These are phyloP conservation scores for Hyphopichia burtonii DNA, from an alignment of 1,139 yeast species.

Conservation along the genomic window DNA sequence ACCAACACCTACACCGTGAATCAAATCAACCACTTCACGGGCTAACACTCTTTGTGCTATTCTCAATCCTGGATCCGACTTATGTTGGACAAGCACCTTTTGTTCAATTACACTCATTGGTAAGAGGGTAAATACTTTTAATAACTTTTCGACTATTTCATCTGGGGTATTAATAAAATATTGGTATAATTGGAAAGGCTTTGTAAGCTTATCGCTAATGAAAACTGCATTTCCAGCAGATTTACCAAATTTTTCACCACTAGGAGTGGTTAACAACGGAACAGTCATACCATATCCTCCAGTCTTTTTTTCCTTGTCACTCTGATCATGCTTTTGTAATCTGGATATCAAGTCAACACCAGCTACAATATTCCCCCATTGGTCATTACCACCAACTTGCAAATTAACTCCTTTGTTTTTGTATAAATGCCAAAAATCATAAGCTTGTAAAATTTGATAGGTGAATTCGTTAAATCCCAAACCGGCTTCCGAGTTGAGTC, in stretches of 20 bases:
- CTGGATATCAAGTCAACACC: conserved; percentile 87
- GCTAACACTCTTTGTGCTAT: conserved; percentile 78
- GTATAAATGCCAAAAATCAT: conserved; percentile 85
- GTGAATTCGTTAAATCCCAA: conserved; percentile 92
- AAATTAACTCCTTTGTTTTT: conserved; percentile 57
- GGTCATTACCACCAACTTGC: conserved; percentile 97
- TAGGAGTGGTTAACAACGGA: conserved; percentile 82
- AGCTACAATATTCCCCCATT: conserved; percentile 98
- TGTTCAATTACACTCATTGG: conserved; percentile 59
- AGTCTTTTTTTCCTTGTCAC: conserved; percentile 5
- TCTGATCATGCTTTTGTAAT: conserved; percentile 29
- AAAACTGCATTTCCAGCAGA: conserved; percentile 97
- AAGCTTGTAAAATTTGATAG: conserved; percentile 90
- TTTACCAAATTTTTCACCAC: conserved; percentile 94
- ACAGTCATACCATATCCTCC: conserved; percentile 77
- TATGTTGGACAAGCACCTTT: conserved; percentile 52
- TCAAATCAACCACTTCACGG: conserved; percentile 77
- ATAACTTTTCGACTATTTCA: conserved; percentile 64
- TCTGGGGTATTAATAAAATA: conserved; percentile 82
- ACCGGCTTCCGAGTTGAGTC: conserved; percentile 70
- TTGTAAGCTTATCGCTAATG: conserved; percentile 68
- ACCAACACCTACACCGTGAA: conserved; percentile 83
- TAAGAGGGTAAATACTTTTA: conserved; percentile 76
- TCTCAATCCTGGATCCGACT: conserved; percentile 58
- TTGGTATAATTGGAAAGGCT: conserved; percentile 83